Base-by-base conservation (phyloP, 2,329 filamentous ascomycete species). In the Trichoderma koningiopsis region DNA sequence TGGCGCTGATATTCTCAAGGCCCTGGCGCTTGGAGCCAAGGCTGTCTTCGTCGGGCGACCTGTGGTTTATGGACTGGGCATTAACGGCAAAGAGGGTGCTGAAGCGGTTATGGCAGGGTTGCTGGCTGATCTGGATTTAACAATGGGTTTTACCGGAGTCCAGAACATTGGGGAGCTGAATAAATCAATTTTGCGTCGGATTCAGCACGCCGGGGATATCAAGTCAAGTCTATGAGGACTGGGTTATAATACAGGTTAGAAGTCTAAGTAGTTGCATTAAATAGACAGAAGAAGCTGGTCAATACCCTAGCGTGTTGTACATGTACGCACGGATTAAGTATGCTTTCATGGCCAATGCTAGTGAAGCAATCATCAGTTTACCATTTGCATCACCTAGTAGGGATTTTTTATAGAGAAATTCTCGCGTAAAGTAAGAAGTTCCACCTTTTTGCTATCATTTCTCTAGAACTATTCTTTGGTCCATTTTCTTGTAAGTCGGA, bases 111-210 rank as follows among this genome's bases (percentile, higher is more conserved):
- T 87, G 61, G 81, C 78, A 52, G 79, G 86, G 2, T 61, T 81
- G 27, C 68, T 81, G 40, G 79, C 80, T 0, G 80, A 81, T 59
- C 72, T 79, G 19, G 87, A 89, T 75, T 82, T 86, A 67, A 85
- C 81, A 10, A 85, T 89, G 83, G 84, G 84, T 1, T 76, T 89
- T 58, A 78, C 83, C 3, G 87, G 87, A 0, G 84, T 87, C 67
- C 75, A 80, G 75, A 81, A 72, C 22, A 74, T 85, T 11, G 71
- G 72, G 0, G 81, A 82, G 49, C 72, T 83, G 43, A 78, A 77
- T 31, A 75, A 72, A 35, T 74, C 74, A 10, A 77, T 78, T 61
- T 61, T 83, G 64, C 78, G 76, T 60, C 77, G 70, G 71, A 70
- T 76, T 31, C 74, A 72, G n/a, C 77, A 81, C 70, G 74, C 77